phyloP scores from a whole-genome alignment of 169 alveolate genomes.

The Theileria annulata region DNA sequence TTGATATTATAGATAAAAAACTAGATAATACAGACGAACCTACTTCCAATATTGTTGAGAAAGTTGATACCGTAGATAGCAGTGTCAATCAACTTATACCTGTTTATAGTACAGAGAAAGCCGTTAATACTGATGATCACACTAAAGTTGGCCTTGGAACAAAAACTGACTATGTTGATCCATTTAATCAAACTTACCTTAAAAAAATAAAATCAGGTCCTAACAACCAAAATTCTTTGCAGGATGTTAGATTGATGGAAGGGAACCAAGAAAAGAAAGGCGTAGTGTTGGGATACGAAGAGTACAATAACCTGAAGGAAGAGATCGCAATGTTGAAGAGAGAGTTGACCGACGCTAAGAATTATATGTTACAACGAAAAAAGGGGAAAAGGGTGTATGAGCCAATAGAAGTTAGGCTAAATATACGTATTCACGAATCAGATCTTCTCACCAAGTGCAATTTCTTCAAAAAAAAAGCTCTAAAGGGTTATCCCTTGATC shows the following conservation, averaged over 20 bases:
- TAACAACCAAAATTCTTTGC: not conserved
- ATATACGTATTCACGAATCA: not conserved
- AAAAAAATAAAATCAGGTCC: not conserved
- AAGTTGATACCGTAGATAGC: not conserved
- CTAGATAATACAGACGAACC: too few relatives aligned
- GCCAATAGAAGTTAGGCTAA: constrained; percentile 1
- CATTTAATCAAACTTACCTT: not conserved
- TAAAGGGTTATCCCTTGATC: not conserved
- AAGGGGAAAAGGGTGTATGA: not conserved
- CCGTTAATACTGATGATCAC: not conserved
- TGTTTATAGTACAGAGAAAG: too few relatives aligned
- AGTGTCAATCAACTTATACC: not conserved
- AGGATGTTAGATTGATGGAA: not conserved
- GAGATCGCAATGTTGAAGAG: not conserved
- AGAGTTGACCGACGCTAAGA: not conserved
- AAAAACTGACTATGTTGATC: not conserved
- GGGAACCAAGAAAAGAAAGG: not conserved
- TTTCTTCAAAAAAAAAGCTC: not conserved
- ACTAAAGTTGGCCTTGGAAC: too few relatives aligned
- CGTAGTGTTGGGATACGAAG: not conserved
- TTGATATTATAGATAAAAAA: not conserved
- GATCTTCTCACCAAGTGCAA: constrained; percentile 4
- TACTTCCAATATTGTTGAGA: not conserved
- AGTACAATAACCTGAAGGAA: not conserved
- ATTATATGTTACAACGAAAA: not conserved